phyloP scores from a whole-genome alignment of 2,329 filamentous ascomycete genomes.

The Lachnellula arida region DNA sequence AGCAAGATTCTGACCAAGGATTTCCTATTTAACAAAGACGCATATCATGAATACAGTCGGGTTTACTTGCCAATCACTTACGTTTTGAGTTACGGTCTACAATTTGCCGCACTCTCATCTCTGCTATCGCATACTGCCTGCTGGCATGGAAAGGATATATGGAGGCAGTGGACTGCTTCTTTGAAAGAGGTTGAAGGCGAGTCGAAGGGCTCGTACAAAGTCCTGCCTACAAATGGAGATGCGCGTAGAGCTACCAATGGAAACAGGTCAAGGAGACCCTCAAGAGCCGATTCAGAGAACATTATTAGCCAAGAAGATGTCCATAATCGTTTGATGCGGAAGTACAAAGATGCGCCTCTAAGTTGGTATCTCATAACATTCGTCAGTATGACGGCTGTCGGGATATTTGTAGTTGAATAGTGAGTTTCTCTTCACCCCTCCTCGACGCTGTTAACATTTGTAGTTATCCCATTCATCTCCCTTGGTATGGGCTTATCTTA shows the following conservation, averaged over 20 bases:
- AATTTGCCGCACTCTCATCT: conserved; percentile 77
- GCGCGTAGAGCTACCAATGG: conserved; percentile 4
- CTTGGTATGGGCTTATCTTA: conserved; percentile 80
- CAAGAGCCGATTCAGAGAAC: conserved; percentile 42
- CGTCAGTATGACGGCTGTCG: conserved; percentile 68
- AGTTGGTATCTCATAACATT: conserved; percentile 78
- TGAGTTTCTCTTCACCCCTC: conserved; percentile 41
- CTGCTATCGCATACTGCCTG: conserved; percentile 76
- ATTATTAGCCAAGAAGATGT: conserved; percentile 72
- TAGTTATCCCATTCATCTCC: conserved; percentile 73
- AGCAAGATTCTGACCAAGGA: conserved; percentile 72
- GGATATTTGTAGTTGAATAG: conserved; percentile 83
- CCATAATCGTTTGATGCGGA: conserved; percentile 77
- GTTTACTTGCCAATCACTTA: conserved; percentile 86
- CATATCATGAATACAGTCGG: conserved; percentile 75
- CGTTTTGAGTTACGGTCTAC: conserved; percentile 78
- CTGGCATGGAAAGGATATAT: conserved; percentile 82
- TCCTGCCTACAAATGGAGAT: conserved; percentile 33
- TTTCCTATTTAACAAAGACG: conserved; percentile 71
- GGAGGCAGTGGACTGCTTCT: conserved; percentile 68
- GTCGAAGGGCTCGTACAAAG: conserved; percentile 48
- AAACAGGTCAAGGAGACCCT: conserved; percentile 16
- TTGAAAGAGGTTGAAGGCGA: conserved; percentile 57
- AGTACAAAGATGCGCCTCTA: conserved; percentile 76
- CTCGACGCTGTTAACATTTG: conserved; percentile 17